Base-by-base conservation (phyloP, 192 early-diverging fungal species). In the Paraglomus brasilianum region DNA sequence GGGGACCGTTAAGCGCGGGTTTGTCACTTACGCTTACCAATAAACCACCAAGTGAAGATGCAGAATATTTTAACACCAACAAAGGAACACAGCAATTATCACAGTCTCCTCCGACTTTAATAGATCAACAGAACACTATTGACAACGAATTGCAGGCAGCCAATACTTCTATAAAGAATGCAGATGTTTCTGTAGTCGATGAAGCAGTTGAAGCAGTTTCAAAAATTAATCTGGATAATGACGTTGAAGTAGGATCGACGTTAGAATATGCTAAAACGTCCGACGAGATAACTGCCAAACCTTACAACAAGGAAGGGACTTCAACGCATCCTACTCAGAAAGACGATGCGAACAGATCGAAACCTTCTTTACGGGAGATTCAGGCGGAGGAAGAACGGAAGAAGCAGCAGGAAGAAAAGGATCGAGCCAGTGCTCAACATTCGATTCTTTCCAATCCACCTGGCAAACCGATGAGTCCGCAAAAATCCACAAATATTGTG, bases 341-440 rank as follows among this genome's bases (percentile, higher is more conserved):
- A 4, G 67, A 69, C 36, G 53, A 57, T 39, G 11, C 42, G 9
- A 57, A 21, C 6, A 58, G 36, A 5, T 52, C 43, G 30, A 50
- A 52, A 47, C 58, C 73, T 46, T 81, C 80, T 19, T 60, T 81
- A 21, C 64, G 75, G 30, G 80, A 81, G 22, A 81, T 81, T 57
- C 80, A 81, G 55, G 72, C 72, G n/a, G 80, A 69, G 30, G 67
- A 81, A 56, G 80, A 81, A 21, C 24, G 75, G 13, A 66, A 69
- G 61, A 81, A 74, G 41, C 72, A 76, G 40, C 47, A 64, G 10
- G 72, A 81, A 58, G 70, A 72, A 49, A 75, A 49, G 8, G 73
- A 72, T 57, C 68, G 72, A 63, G 47, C 70, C 38, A 74, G 73
- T 38, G n/a, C 58, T 53, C 10, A n/a, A 52, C n/a, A 5, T 55